Percentiles rank a stretch among this genome's conserved stretches.
These are phyloP conservation scores for Microcyclospora pomicola DNA, from an alignment of 2,329 filamentous ascomycete genomes.

Conservation along the genomic window DNA sequence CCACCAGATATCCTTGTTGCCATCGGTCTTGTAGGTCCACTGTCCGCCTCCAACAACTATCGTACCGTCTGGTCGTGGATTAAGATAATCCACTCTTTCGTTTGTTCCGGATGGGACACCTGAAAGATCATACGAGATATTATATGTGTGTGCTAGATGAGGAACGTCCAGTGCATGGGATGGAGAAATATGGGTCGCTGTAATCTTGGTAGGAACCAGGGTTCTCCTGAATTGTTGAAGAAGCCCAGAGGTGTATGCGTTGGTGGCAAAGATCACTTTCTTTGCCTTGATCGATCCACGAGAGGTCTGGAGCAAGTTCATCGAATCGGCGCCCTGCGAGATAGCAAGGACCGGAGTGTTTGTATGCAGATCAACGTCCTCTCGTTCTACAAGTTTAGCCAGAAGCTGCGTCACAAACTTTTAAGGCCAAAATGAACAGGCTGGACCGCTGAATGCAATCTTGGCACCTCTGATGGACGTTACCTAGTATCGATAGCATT, in stretches of 20 bases:
- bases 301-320: constrained; percentile 8
- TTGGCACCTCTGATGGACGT: constrained; percentile 23
- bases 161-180: constrained; percentile 26
- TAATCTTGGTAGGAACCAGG: constrained; percentile 19
- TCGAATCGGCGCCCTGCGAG: not conserved
- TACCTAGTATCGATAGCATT: not conserved
- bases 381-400: constrained; percentile 27
- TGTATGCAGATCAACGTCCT: constrained; percentile 55
- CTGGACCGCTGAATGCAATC: constrained; percentile 29
- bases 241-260: constrained; percentile 16
- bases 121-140: constrained; percentile 4
- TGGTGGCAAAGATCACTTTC: constrained; percentile 21
- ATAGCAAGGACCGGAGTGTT: constrained; percentile 44
- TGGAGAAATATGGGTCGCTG: constrained; percentile 22
- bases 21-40: constrained; percentile 21
- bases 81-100: constrained; percentile 25
- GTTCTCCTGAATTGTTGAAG: constrained; percentile 19
- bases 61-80: constrained; percentile 32
- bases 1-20: constrained; percentile 29
- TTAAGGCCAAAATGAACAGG: constrained; percentile 62
- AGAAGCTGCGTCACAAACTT: constrained; percentile 62
- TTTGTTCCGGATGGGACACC: too few species aligned
- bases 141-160: constrained; percentile 18
- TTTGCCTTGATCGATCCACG: constrained; percentile 15
- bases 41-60: constrained; percentile 33